These are phyloP conservation scores for Tetrahymena thermophila DNA, from an alignment of 73 alveolate species.

Conservation along the genomic window DNA sequence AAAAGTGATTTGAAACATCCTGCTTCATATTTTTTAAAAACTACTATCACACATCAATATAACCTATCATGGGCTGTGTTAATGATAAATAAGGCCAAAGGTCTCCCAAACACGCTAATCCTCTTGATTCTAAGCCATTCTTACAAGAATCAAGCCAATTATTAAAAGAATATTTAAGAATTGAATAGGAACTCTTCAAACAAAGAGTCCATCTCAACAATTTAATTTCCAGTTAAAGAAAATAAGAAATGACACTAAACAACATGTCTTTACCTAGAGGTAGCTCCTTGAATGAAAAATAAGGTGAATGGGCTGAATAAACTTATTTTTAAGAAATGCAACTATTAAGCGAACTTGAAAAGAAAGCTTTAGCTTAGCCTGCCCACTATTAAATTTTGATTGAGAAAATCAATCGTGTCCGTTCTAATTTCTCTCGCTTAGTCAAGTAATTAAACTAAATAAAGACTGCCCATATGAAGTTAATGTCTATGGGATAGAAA, in stretches of 20 bases:
- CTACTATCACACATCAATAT: not conserved
- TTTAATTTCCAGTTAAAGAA: not conserved
- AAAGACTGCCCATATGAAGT: not conserved
- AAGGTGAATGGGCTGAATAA: not conserved
- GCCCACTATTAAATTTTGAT: not conserved
- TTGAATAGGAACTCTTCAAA: not conserved
- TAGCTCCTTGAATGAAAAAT: not conserved
- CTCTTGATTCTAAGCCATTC: not conserved
- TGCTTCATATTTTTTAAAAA: not conserved
- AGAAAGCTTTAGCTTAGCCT: not conserved
- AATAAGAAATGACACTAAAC: not conserved
- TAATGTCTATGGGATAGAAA: not conserved
- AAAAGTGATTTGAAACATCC: not conserved
- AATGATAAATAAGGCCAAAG: not conserved
- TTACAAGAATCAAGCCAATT: not conserved
- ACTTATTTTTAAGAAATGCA: not conserved
- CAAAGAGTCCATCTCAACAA: not conserved
- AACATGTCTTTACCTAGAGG: not conserved
- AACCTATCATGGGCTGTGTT: not conserved
- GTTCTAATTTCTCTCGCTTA: not conserved
- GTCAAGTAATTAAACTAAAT: not conserved
- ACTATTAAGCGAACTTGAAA: not conserved
- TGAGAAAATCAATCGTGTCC: slow-evolving; percentile 1
- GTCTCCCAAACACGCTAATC: not conserved
- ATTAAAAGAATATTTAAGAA: not conserved